These are phyloP conservation scores for Boletus insuetus DNA, from an alignment of 768 basidiomycete genomes.

Conservation along the genomic window DNA sequence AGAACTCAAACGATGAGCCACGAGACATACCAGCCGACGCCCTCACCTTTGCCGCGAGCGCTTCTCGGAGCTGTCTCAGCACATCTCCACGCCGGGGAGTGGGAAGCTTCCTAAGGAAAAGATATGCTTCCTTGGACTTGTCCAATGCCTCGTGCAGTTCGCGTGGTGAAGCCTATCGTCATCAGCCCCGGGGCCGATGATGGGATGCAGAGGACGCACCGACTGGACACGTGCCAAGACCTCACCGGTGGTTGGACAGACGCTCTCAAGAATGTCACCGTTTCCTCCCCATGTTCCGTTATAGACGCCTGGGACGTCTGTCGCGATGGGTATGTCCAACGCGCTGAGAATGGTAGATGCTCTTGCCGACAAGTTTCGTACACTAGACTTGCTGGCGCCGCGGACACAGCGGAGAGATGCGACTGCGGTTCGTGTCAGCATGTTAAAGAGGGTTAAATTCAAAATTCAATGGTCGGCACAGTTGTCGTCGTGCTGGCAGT, in stretches of 20 bases:
- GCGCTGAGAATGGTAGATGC: conserved; percentile 66
- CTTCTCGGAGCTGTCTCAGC: conserved; percentile 82
- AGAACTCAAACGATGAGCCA: conserved; percentile 10
- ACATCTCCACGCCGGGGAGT: conserved; percentile 89
- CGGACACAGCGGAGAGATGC: conserved; percentile 7
- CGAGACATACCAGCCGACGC: background rate
- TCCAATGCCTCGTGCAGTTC: conserved; percentile 71
- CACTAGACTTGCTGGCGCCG: conserved; percentile 14
- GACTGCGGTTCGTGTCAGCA: conserved; percentile 24
- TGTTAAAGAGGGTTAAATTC: background rate
- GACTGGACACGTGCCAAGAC: conserved; percentile 70
- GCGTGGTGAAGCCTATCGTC: conserved; percentile 57
- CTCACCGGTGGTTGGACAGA: conserved; percentile 88
- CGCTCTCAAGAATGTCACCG: conserved; percentile 65
- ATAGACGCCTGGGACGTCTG: conserved; percentile 71
- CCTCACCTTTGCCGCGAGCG: conserved; percentile 69
- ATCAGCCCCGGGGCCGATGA: conserved; percentile 10
- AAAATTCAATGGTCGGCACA: too few species aligned
- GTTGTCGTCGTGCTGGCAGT: background rate
- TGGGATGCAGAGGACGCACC: conserved; percentile 39
- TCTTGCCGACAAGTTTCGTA: conserved; percentile 60
- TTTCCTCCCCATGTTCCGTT: conserved; percentile 79
- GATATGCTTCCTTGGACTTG: conserved; percentile 72
- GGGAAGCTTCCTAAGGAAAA: conserved; percentile 69
- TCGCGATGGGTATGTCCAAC: conserved; percentile 54